Percentiles rank a stretch among this genome's conserved stretches.
These are phyloP conservation scores for Lipomyces lipofer DNA, from an alignment of 805 yeast genomes.

Conservation along the genomic window DNA sequence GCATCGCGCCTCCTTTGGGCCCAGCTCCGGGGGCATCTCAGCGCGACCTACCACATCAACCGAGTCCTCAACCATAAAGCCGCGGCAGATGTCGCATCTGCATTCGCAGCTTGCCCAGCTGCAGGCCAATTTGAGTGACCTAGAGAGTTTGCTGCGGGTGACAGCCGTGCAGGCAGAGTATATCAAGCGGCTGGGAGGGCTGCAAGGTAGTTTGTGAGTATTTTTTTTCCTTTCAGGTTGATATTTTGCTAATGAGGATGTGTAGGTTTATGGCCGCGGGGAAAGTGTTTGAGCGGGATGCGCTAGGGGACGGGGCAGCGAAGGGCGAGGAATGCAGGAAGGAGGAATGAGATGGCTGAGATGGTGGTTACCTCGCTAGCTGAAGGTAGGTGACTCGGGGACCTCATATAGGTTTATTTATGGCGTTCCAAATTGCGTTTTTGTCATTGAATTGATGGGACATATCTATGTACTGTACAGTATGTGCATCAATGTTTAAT, in stretches of 20 bases:
- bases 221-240: constrained; percentile 5
- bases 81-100: constrained; percentile 53
- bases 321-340: too few species aligned
- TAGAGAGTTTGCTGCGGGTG: constrained; percentile 52
- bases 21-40: too few species aligned
- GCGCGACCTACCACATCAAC: too few species aligned
- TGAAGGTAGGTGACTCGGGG: too few species aligned
- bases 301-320: constrained; percentile 29
- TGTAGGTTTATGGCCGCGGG: constrained; percentile 40
- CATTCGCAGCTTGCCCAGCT: constrained; percentile 56
- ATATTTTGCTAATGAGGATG: background rate
- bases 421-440: too few species aligned
- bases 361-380: too few species aligned
- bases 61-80: constrained; percentile 29
- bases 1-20: constrained; percentile 8
- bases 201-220: constrained; percentile 55
- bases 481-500: too few species aligned
- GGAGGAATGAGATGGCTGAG: too few species aligned
- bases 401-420: too few species aligned
- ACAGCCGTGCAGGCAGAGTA: constrained; percentile 55
- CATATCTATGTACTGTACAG: too few species aligned
- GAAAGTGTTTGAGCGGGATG: constrained; percentile 39
- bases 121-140: constrained; percentile 56
- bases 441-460: too few species aligned
- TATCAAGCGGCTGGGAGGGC: constrained; percentile 55